A percentile compares a stretch with the other conserved stretches of the same genome.
Evolutionary conservation across 257 asterid species (phyloP).

Genomic region (Petunia axillaris): DNA sequence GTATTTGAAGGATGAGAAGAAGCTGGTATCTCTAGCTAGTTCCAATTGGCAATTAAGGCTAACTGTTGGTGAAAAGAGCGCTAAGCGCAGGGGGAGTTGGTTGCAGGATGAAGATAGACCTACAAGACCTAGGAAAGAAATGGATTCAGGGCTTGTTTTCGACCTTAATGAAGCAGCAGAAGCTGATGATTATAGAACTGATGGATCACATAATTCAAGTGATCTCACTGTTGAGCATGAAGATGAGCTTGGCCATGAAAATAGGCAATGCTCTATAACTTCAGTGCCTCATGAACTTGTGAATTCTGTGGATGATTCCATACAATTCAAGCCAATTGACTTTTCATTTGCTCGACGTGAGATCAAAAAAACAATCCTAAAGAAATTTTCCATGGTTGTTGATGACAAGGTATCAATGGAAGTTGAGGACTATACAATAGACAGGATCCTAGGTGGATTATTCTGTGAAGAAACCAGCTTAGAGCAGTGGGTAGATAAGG

Average conservation of each 20-base stretch:
- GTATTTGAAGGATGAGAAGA: constrained; percentile 48
- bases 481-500: constrained; percentile 68
- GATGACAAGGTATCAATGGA: constrained; percentile 47
- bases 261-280: constrained; percentile 46
- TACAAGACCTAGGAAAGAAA: constrained; percentile 49
- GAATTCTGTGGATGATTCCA: constrained; percentile 64
- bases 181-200: constrained; percentile 54
- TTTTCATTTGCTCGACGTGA: constrained; percentile 59
- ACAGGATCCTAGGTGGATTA: constrained; percentile 75
- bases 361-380: constrained; percentile 70
- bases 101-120: constrained; percentile 45
- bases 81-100: constrained; percentile 63
- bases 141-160: constrained; percentile 49
- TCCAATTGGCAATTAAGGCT: constrained; percentile 67
- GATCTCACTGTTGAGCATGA: constrained; percentile 77
- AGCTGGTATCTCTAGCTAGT: constrained; percentile 46
- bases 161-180: constrained; percentile 71
- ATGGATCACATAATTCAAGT: constrained; percentile 76
- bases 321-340: constrained; percentile 73
- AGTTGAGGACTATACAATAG: constrained; percentile 64
- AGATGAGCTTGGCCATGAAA: constrained; percentile 55
- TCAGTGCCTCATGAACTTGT: constrained; percentile 76
- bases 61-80: constrained; percentile 52
- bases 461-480: constrained; percentile 66
- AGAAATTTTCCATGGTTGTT: constrained; percentile 50